A percentile compares a stretch with the other conserved stretches of the same genome.
phyloP scores from a whole-genome alignment of 164 flowering plant genomes.

The Vitis cinerea region DNA sequence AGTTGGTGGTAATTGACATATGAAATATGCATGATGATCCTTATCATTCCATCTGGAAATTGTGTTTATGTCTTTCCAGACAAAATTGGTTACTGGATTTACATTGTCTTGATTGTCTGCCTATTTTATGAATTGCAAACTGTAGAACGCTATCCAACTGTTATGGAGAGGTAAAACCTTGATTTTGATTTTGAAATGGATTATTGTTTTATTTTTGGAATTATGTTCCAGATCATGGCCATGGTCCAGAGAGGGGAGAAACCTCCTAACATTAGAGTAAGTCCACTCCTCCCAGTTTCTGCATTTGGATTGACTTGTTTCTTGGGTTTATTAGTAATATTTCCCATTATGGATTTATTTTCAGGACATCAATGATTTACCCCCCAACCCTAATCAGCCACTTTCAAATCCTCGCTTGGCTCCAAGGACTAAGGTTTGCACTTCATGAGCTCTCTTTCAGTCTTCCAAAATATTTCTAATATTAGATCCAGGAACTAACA shows the following conservation, averaged over 20 bases:
- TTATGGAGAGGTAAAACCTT: neutral
- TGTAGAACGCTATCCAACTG: neutral
- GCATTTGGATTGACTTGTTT: constrained; percentile 3
- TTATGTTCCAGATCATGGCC: constrained; percentile 70
- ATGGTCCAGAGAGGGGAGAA: constrained; percentile 93
- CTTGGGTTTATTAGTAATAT: constrained; percentile 1
- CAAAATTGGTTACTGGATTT: neutral
- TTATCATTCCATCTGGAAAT: neutral
- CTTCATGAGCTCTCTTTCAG: neutral
- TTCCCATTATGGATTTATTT: constrained; percentile 13
- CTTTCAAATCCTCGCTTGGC: constrained; percentile 72
- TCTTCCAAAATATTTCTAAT: neutral
- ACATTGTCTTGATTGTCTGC: neutral
- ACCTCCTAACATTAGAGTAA: constrained; percentile 70
- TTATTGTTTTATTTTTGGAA: neutral
- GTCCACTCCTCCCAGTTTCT: neutral
- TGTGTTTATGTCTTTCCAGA: neutral
- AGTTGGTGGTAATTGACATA: too few species aligned
- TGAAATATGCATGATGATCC: too few species aligned
- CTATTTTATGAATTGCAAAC: too few species aligned
- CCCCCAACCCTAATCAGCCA: constrained; percentile 91
- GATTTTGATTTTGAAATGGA: neutral
- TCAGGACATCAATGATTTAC: constrained; percentile 88
- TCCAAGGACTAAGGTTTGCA: constrained; percentile 71
- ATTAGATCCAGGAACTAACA: too few species aligned